Evolutionary conservation across 2,329 filamentous ascomycete genomes (phyloP), one percentile per base, ranked within the genome.

Genomic region (Cordyceps farinosa): DNA sequence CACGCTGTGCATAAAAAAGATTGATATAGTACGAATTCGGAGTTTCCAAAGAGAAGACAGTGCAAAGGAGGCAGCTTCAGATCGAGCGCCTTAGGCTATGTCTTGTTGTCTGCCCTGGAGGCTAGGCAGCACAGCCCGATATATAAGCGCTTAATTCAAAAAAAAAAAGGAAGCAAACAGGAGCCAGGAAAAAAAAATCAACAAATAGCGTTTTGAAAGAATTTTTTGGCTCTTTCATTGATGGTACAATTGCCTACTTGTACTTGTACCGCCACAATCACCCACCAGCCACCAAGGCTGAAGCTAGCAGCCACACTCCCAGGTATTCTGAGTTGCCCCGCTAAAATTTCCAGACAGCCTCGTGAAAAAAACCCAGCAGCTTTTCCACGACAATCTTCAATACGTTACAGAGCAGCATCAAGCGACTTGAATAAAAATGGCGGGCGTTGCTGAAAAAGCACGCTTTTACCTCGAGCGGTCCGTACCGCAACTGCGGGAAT

Each of bases 391-490:
- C 42, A 22, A 30, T 34, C 27, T 17, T 30, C 27, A 32, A 11
- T 11, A 29, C 10, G 2, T 27, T 3, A 17, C n/a, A 36, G 40
- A 22, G 6, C 51, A 59, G 11, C 15, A 17, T 17, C 13, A 50
- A 22, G 11, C 13, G 32, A 17, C 34, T 22, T 29, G 3, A 8
- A 11, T 15, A 29, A 50, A 22, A 54, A 96, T 97, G 92, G 86
- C 92, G 1, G 89, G 87, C 48, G 89, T 95, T 64, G 89, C 90
- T 67, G 95, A 98, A 73, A 98, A 97, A 78, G 95, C 94, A 62
- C 91, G 94, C 64, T 98, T 94, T 78, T 97, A 91, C 77, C 85
- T 98, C 67, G 95, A 99, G 80, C 90, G 94, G 69, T 90, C 90
- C 2, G 91, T 97, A 50, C 92, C 93, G 17, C 93, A 98, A 76